A percentile compares a stretch with the other conserved stretches of the same genome.
Evolutionary conservation across 2,329 filamentous ascomycete species (phyloP).

Genomic region (Aschersonia sp.): DNA sequence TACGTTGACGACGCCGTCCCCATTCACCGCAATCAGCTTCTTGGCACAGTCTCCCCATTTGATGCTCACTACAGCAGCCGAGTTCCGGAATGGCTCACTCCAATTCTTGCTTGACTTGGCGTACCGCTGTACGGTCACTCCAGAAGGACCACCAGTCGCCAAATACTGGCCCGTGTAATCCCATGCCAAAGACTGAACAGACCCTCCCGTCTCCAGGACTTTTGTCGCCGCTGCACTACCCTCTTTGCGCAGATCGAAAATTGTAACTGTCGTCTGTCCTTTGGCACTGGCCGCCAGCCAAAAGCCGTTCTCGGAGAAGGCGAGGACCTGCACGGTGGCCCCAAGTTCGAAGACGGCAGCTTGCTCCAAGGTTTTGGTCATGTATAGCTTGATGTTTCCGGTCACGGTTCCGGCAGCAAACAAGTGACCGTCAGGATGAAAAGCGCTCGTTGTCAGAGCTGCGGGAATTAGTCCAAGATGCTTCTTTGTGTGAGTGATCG

Average conservation of each 20-base stretch:
- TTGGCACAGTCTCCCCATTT: conserved; percentile 66
- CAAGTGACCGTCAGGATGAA: conserved; percentile 95
- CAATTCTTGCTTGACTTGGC: conserved; percentile 75
- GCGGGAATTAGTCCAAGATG: conserved; percentile 6
- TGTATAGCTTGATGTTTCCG: conserved; percentile 77
- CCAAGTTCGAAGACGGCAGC: conserved; percentile 60
- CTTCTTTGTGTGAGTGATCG: background rate
- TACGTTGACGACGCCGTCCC: conserved; percentile 61
- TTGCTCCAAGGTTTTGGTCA: conserved; percentile 64
- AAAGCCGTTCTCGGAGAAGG: conserved; percentile 92
- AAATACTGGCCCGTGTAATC: conserved; percentile 94
- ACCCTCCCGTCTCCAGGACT: conserved; percentile 69
- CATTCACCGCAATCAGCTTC: conserved; percentile 60
- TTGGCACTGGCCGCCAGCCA: conserved; percentile 80
- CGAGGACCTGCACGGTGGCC: conserved; percentile 58
- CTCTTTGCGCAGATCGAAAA: conserved; percentile 89
- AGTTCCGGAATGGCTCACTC: conserved; percentile 71
- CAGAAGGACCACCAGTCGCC: conserved; percentile 64
- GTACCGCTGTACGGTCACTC: conserved; percentile 80
- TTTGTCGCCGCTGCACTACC: conserved; percentile 69
- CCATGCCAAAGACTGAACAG: conserved; percentile 68
- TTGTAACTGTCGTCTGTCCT: conserved; percentile 61
- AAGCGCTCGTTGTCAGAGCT: conserved; percentile 65
- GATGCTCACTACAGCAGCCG: conserved; percentile 56
- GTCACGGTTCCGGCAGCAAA: conserved; percentile 70